A percentile compares a stretch with the other conserved stretches of the same genome.
phyloP scores from a whole-genome alignment of 352 stramenopile genomes.

The Phytophthora quininea region DNA sequence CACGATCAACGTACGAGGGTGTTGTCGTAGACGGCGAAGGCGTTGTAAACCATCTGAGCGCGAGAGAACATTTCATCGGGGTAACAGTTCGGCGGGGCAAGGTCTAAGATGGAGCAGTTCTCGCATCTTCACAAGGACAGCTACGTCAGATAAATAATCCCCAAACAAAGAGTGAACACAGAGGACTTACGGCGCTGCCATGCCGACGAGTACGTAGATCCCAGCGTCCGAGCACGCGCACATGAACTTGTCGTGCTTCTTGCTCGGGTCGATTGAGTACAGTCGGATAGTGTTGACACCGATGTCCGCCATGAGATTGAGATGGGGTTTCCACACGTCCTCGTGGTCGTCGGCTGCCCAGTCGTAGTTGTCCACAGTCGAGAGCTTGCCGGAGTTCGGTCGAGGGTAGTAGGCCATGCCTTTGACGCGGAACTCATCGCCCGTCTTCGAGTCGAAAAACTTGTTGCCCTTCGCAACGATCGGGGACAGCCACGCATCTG shows the following conservation, averaged over 20 bases:
- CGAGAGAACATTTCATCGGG: constrained; percentile 39
- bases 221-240: constrained; percentile 46
- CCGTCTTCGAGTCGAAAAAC: constrained; percentile 63
- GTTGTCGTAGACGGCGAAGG: constrained; percentile 62
- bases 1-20: constrained; percentile 31
- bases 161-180: neutral
- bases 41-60: constrained; percentile 53
- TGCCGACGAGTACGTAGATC: constrained; percentile 61
- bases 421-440: constrained; percentile 56
- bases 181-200: constrained; percentile 45
- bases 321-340: constrained; percentile 39
- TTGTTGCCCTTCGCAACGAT: constrained; percentile 62
- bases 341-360: constrained; percentile 50
- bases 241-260: constrained; percentile 66
- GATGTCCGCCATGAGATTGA: constrained; percentile 40
- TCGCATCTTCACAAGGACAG: constrained; percentile 34
- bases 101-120: constrained; percentile 39
- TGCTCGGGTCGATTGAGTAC: constrained; percentile 50
- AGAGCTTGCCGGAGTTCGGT: constrained; percentile 49
- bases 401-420: constrained; percentile 57
- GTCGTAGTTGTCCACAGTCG: constrained; percentile 47
- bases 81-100: constrained; percentile 40
- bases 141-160: neutral
- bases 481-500: constrained; percentile 32
- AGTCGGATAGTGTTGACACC: constrained; percentile 52